Evolutionary conservation across 164 flowering plant genomes (phyloP).

Genomic region (Akebia trifoliata): DNA sequence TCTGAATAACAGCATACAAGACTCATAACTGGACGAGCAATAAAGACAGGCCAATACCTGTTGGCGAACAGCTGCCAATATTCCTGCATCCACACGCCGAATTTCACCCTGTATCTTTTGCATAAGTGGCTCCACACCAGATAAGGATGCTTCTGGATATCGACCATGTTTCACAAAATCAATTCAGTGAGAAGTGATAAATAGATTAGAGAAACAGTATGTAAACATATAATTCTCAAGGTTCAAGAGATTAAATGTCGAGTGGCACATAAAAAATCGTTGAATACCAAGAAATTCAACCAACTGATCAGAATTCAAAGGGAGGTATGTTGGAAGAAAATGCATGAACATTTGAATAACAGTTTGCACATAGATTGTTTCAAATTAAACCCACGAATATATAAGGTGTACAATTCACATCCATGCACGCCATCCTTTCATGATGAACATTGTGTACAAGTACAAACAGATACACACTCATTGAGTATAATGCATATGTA

Average conservation of each 20-base stretch:
- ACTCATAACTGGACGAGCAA: too few species aligned
- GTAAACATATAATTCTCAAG: too few species aligned
- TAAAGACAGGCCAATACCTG: slow-evolving; percentile 57
- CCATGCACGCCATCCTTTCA: too few species aligned
- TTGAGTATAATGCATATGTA: too few species aligned
- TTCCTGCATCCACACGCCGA: slow-evolving; percentile 83
- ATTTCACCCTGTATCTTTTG: slow-evolving; percentile 92
- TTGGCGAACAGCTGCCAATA: slow-evolving; percentile 91
- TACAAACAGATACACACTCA: too few species aligned
- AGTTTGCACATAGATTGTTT: not conserved
- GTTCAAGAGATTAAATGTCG: not conserved
- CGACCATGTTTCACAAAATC: slow-evolving; percentile 12
- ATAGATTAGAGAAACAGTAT: too few species aligned
- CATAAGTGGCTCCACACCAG: slow-evolving; percentile 99
- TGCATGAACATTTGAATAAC: not conserved
- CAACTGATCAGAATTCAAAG: not conserved
- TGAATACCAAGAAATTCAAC: not conserved
- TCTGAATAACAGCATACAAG: too few species aligned
- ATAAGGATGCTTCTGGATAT: slow-evolving; percentile 77
- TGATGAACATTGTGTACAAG: too few species aligned
- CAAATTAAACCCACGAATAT: not conserved
- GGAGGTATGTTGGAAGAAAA: not conserved
- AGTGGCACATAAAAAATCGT: not conserved
- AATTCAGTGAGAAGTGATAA: not conserved
- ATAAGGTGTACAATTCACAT: not conserved